These are phyloP conservation scores for Cytospora piceicola DNA, from an alignment of 2,329 filamentous ascomycete species.

Conservation along the genomic window DNA sequence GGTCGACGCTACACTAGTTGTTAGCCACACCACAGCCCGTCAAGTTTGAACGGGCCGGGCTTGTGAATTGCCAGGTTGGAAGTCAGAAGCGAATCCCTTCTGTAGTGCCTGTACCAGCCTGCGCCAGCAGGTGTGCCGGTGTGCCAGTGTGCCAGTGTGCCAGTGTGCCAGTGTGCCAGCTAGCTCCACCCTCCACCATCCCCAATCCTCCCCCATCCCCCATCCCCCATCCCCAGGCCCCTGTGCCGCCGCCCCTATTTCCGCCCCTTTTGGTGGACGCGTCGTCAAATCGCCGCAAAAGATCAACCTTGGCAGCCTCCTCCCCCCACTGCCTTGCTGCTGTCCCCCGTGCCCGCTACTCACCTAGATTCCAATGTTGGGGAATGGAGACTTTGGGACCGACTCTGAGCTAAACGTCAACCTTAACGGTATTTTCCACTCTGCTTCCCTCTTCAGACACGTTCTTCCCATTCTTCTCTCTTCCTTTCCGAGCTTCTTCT, in stretches of 20 bases:
- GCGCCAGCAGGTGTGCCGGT: background rate
- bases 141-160: no score
- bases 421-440: conserved; percentile 19
- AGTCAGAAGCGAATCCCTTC: background rate
- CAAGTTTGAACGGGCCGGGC: conserved; percentile 1
- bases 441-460: background rate
- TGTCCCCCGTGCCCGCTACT: conserved; percentile 8
- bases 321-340: conserved; percentile 12
- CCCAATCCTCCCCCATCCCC: conserved; percentile 11
- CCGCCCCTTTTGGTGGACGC: conserved; percentile 5
- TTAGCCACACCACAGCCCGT: conserved; percentile 3
- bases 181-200: conserved; percentile 11
- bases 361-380: conserved; percentile 1
- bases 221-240: conserved; percentile 9
- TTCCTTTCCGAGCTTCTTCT: conserved; percentile 3
- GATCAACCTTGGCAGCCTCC: conserved; percentile 15
- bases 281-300: conserved; percentile 23
- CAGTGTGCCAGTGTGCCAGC: background rate
- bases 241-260: background rate
- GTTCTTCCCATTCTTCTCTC: background rate
- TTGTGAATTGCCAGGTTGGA: background rate
- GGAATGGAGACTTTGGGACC: background rate
- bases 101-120: background rate
- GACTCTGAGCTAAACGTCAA: conserved; percentile 16
- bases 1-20: conserved; percentile 12